Evolutionary conservation across 176 grass and related monocot genomes (phyloP), one percentile per base, ranked within the genome.

Genomic region (Hordeum marinum): DNA sequence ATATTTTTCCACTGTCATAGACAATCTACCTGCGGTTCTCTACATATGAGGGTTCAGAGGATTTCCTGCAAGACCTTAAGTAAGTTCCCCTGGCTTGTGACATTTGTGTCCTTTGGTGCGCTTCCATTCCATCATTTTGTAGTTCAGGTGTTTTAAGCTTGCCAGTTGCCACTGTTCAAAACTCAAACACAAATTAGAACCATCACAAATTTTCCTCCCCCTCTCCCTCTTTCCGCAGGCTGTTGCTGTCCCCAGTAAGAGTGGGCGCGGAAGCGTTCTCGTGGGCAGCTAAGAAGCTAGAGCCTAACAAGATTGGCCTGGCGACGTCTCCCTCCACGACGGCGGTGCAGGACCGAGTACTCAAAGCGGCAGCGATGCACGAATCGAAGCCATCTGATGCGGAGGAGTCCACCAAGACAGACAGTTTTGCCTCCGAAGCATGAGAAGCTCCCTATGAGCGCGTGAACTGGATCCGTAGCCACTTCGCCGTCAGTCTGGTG

Each of bases 301-400:
- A 99, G 52, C 91, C 91, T 0, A 99, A 89, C 88, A 99, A 92
- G 60, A 72, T 99, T 25, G 93, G 96, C 40, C 60, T 99, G 25
- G 85, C 93, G 5, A 94, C 90, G 11, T 99, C 93, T 27, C 96
- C 96, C 18, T 99, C 96, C 8, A 96, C 96, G 15, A 94, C 93
- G 37, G 93, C 96, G 3, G 93, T 99, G 55, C 92, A 88, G 10
- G 96, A 99, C 84, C 89, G 96, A 29, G 96, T 96, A 10, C 81
- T 99, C 34, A 91, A 96, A 66, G 96, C 93, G 4, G 96, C 96
- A 1, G 96, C 96, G 26, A 99, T 94, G 87, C 96, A 99, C 1
- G 91, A 96, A 62, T 96, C 96, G 13, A 88, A 96, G 63, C 93
- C 96, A n/a, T 72, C 90, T 3, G 96, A 94, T 2, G 65, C 64